A percentile compares a stretch with the other conserved stretches of the same genome.
Conservation (phyloP, 352 stramenopile species). For the Globisporangium mamillatum region DNA sequence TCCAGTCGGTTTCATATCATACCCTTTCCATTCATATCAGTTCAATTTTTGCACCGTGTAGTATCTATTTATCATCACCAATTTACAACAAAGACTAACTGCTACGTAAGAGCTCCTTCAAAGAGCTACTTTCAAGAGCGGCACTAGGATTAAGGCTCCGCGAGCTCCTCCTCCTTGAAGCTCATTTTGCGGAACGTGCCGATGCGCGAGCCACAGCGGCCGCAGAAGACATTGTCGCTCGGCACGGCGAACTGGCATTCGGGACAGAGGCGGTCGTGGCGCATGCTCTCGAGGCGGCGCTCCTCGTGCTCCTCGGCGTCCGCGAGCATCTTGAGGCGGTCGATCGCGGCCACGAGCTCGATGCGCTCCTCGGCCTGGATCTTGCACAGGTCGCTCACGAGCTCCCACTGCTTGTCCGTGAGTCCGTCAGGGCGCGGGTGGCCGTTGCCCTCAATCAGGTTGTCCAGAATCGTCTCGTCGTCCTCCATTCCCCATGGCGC, state of each 20-base stretch:
- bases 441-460: constrained; percentile 13
- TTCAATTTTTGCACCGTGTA: background rate
- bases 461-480: constrained; percentile 30
- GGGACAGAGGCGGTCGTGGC: constrained; percentile 16
- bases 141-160: background rate
- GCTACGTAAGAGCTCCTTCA: background rate
- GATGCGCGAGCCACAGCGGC: constrained; percentile 16
- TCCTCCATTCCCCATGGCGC: constrained; percentile 29
- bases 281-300: constrained; percentile 13
- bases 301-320: constrained; percentile 17
- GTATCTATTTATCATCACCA: background rate
- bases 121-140: too few species aligned
- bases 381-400: constrained; percentile 13
- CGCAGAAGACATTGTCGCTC: constrained; percentile 19
- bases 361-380: constrained; percentile 14
- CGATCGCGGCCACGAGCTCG: constrained; percentile 6
- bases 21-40: too few species aligned
- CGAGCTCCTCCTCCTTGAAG: background rate
- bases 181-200: constrained; percentile 13
- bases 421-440: constrained; percentile 12
- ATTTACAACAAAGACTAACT: background rate
- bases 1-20: background rate
- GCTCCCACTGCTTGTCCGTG: constrained; percentile 17
- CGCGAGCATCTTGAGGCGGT: constrained; percentile 13
- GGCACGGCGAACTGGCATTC: constrained; percentile 18